Conservation (phyloP, 2,329 filamentous ascomycete species). For the Hymenoscyphus occultus region DNA sequence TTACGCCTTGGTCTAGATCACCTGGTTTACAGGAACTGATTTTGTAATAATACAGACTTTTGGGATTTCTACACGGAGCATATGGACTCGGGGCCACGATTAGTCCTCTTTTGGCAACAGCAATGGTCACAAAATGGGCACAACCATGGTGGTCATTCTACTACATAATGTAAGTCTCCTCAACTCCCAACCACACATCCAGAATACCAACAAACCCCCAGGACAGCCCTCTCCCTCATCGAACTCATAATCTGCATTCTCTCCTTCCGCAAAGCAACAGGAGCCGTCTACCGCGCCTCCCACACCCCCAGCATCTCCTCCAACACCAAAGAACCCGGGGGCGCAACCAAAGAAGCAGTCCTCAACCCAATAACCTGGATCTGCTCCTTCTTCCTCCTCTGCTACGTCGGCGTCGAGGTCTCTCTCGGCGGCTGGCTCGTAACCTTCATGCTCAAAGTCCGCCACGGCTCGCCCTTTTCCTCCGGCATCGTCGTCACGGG, state of each 20-base stretch:
- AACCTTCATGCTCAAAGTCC: conserved; percentile 70
- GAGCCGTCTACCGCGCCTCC: conserved; percentile 51
- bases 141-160: conserved; percentile 72
- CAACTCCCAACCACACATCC: neutral
- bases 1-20: neutral
- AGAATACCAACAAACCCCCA: neutral
- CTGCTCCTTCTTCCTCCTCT: conserved; percentile 69
- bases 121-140: conserved; percentile 62
- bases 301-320: conserved; percentile 52
- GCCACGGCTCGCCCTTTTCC: conserved; percentile 65
- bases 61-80: conserved; percentile 69
- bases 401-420: conserved; percentile 76
- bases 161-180: conserved; percentile 57
- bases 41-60: conserved; percentile 39
- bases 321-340: conserved; percentile 15
- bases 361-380: conserved; percentile 63
- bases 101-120: conserved; percentile 66
- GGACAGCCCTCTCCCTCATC: conserved; percentile 53
- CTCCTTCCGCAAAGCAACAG: conserved; percentile 64
- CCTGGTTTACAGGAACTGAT: neutral
- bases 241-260: conserved; percentile 51
- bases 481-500: conserved; percentile 75
- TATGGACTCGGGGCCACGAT: conserved; percentile 72
- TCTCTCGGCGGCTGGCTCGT: conserved; percentile 77
- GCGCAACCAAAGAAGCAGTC: conserved; percentile 34